phyloP scores from a whole-genome alignment of 2,329 filamentous ascomycete genomes.

The Diaporthe longicolla region DNA sequence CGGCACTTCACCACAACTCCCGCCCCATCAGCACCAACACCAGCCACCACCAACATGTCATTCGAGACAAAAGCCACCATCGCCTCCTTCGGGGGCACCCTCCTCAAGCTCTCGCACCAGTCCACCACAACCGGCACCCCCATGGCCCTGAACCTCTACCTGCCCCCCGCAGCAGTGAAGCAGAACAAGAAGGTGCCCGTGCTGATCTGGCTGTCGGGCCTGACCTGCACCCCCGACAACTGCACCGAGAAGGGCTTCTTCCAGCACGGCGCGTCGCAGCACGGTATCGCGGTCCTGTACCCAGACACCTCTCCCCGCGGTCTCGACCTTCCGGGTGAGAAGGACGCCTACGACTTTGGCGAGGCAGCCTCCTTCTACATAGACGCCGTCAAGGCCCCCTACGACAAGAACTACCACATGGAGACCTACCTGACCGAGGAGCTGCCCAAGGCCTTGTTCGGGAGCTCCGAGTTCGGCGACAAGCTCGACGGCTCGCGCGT shows the following conservation, averaged over 20 bases:
- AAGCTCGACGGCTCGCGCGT: conserved; percentile 79
- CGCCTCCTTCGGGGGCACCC: conserved; percentile 91
- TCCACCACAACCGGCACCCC: conserved; percentile 84
- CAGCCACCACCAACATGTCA: conserved; percentile 70
- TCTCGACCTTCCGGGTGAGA: conserved; percentile 83
- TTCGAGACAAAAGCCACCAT: conserved; percentile 93
- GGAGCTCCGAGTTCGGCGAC: conserved; percentile 72
- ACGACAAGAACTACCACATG: conserved; percentile 88
- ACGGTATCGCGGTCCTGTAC: conserved; percentile 92
- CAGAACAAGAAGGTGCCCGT: conserved; percentile 79
- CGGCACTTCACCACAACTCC: conserved; percentile 29
- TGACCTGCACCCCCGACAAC: conserved; percentile 95
- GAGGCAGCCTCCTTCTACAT: conserved; percentile 95
- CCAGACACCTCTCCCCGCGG: conserved; percentile 96
- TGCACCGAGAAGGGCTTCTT: conserved; percentile 90
- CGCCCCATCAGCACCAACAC: conserved; percentile 4
- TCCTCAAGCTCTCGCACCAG: conserved; percentile 92
- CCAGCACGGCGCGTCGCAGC: conserved; percentile 83
- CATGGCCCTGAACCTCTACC: conserved; percentile 94
- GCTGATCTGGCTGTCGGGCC: conserved; percentile 91
- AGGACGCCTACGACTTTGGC: conserved; percentile 93
- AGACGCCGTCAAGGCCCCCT: conserved; percentile 84
- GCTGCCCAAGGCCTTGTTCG: conserved; percentile 83
- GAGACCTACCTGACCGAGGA: conserved; percentile 92
- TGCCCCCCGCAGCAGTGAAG: conserved; percentile 78